phyloP scores from a whole-genome alignment of 805 yeast genomes.

The Diddensiella caesifluorescens region DNA sequence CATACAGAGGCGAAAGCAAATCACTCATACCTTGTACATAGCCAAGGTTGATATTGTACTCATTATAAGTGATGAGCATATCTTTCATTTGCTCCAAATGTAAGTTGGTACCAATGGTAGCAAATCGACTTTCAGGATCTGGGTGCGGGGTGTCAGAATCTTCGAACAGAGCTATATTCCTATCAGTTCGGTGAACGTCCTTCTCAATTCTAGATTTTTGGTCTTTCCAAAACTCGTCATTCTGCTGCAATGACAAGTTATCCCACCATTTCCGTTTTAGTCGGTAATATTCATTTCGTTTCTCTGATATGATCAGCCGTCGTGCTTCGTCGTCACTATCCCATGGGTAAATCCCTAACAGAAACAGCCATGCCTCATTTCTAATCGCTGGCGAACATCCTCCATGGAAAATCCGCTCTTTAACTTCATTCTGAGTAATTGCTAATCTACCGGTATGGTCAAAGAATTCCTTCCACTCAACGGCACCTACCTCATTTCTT shows the following conservation, averaged over 20 bases:
- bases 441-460: conserved; percentile 70
- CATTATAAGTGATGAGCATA: conserved; percentile 80
- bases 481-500: conserved; percentile 55
- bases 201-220: conserved; percentile 87
- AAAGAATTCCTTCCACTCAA: conserved; percentile 83
- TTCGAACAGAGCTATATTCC: conserved; percentile 62
- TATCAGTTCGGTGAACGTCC: conserved; percentile 88
- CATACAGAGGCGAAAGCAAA: conserved; percentile 78
- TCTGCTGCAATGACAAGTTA: conserved; percentile 48
- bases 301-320: conserved; percentile 47
- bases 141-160: conserved; percentile 40
- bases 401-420: conserved; percentile 84
- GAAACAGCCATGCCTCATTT: conserved; percentile 77
- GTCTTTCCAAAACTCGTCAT: conserved; percentile 78
- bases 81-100: conserved; percentile 69
- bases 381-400: conserved; percentile 63
- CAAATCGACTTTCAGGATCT: conserved; percentile 46
- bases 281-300: conserved; percentile 53
- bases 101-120: conserved; percentile 67
- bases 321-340: conserved; percentile 70
- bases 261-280: conserved; percentile 69
- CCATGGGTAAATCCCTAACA: conserved; percentile 86
- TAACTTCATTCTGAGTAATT: conserved; percentile 72
- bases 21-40: conserved; percentile 99
- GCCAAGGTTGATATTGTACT: conserved; percentile 76